These are phyloP conservation scores for Colletotrichum horii DNA, from an alignment of 2,329 filamentous ascomycete species.

Conservation along the genomic window DNA sequence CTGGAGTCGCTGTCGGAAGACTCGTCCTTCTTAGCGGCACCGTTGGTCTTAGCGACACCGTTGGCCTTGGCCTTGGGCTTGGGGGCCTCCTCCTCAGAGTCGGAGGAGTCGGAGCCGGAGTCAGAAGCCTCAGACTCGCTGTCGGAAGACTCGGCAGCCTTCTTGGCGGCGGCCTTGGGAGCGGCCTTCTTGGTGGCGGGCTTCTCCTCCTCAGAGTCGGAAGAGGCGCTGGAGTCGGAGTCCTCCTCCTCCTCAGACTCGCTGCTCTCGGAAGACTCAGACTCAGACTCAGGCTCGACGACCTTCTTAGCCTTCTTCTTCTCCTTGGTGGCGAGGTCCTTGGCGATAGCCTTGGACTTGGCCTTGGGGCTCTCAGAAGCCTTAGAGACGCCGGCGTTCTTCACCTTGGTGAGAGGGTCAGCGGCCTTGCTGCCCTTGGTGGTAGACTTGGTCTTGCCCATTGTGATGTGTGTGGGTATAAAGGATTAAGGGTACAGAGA, in stretches of 20 bases:
- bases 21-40: constrained; percentile 32
- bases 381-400: constrained; percentile 73
- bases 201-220: constrained; percentile 30
- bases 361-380: constrained; percentile 66
- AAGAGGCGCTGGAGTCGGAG: constrained; percentile 27
- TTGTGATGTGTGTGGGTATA: neutral
- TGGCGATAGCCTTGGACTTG: constrained; percentile 72
- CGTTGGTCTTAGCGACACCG: constrained; percentile 32
- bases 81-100: constrained; percentile 41
- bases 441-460: constrained; percentile 72
- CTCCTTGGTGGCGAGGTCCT: constrained; percentile 61
- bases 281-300: constrained; percentile 36
- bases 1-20: constrained; percentile 34
- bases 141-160: constrained; percentile 22
- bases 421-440: constrained; percentile 54
- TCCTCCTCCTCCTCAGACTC: constrained; percentile 14
- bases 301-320: constrained; percentile 49
- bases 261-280: constrained; percentile 24
- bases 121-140: constrained; percentile 35
- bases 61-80: constrained; percentile 37
- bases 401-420: constrained; percentile 60
- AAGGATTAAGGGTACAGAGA: neutral
- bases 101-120: constrained; percentile 36
- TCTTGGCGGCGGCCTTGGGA: constrained; percentile 9
- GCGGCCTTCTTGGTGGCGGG: constrained; percentile 23